Percentiles rank a stretch among this genome's conserved stretches.
Conservation (phyloP, 176 grass and related monocot genomes). For the Bothriochloa decipiens region DNA sequence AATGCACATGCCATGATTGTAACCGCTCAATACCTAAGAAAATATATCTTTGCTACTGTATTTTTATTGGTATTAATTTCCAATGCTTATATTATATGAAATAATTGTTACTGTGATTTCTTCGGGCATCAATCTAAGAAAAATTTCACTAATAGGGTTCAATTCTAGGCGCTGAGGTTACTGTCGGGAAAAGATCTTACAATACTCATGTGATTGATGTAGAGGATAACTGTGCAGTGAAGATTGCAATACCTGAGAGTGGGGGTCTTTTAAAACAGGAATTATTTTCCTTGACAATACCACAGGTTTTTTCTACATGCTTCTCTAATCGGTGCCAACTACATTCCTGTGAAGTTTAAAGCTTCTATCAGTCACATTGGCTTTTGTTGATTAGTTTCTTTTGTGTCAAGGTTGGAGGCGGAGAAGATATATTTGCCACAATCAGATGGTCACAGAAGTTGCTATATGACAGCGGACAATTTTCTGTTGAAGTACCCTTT, state of each 20-base stretch:
- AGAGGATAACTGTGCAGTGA: constrained; percentile 56
- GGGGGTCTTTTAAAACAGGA: constrained; percentile 68
- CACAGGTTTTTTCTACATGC: constrained; percentile 57
- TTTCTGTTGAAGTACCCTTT: constrained; percentile 79
- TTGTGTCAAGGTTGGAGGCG: constrained; percentile 71
- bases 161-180: constrained; percentile 93
- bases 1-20: neutral
- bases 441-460: constrained; percentile 93
- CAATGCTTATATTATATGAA: neutral
- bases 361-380: constrained; percentile 7
- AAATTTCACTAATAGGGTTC: constrained; percentile 95
- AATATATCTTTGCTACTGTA: neutral
- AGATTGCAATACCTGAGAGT: constrained; percentile 51
- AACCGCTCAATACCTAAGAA: neutral
- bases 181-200: constrained; percentile 74
- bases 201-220: constrained; percentile 71
- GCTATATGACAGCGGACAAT: constrained; percentile 71
- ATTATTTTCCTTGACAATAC: constrained; percentile 75
- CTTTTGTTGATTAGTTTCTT: constrained; percentile 37
- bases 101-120: constrained; percentile 4
- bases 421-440: constrained; percentile 82
- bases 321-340: constrained; percentile 23
- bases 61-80: constrained; percentile 6
- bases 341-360: constrained; percentile 23
- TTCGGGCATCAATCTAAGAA: constrained; percentile 63